Conservation (phyloP, 768 basidiomycete species). For the Cantharellus cinnabarinus region DNA sequence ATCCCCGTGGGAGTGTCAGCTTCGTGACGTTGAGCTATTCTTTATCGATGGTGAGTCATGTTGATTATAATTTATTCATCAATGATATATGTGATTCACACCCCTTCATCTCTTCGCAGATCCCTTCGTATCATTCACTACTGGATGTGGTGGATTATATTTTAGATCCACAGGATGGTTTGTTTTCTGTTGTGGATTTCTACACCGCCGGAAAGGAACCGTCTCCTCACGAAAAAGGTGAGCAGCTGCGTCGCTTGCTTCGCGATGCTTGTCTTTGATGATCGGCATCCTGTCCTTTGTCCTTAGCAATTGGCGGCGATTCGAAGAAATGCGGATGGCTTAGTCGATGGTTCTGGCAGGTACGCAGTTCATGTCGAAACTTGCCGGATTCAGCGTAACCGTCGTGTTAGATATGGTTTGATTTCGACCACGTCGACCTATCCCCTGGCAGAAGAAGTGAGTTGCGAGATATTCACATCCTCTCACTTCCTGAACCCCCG, state of each 20-base stretch:
- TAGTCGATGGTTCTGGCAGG: conserved; percentile 57
- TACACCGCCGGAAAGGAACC: conserved; percentile 39
- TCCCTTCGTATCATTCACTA: conserved; percentile 41
- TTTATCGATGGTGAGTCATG: conserved; percentile 19
- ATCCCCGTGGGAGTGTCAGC: conserved; percentile 32
- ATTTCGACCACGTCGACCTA: conserved; percentile 21
- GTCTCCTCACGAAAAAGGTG: conserved; percentile 29
- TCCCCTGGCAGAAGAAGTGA: not conserved
- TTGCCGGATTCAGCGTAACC: not conserved
- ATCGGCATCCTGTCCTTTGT: not conserved
- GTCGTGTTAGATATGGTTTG: conserved; percentile 30
- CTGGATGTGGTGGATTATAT: conserved; percentile 49
- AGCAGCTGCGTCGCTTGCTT: not conserved
- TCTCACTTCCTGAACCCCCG: not conserved
- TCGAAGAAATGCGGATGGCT: conserved; percentile 44
- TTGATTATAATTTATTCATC: not conserved
- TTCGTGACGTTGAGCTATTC: conserved; percentile 27
- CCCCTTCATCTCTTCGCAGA: conserved; percentile 17
- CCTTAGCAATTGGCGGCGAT: conserved; percentile 31
- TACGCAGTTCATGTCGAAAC: not conserved
- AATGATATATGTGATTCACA: not conserved
- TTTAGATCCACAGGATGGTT: conserved; percentile 34
- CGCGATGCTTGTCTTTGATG: not conserved
- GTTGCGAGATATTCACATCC: not conserved
- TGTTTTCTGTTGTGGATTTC: conserved; percentile 55